Evolutionary conservation across 2,329 filamentous ascomycete species (phyloP), one percentile per base, ranked within the genome.

Genomic region (Basipetospora sp.): DNA sequence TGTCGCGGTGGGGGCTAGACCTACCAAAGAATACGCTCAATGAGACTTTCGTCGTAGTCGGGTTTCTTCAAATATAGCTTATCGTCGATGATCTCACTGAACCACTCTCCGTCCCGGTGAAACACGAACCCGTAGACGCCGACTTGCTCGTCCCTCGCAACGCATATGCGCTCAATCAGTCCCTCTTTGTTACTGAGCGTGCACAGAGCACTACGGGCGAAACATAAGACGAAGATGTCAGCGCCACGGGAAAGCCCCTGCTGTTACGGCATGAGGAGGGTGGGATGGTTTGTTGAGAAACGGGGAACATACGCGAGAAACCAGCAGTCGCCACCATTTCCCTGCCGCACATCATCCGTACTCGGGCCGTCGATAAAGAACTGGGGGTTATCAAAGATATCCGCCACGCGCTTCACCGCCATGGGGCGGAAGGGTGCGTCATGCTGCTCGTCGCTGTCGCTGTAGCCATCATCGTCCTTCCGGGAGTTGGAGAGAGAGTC

Each of bases 111-210:
- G 47, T 88, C 83, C 46, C 82, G 71, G 55, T 81, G 74, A 51
- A 90, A 88, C 9, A 90, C 81, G 46, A 90, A 90, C 1, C 84
- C 84, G 47, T 90, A 90, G 1, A 88, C 81, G 10, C 83, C 83
- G 3, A 86, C 73, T 22, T 71, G 64, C 50, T 82, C 72, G 45
- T 90, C 73, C 10, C 73, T 69, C 4, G 73, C 77, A 34, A 90
- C 78, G 45, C 82, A 90, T 8, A 86, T 64, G 38, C 63, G 69
- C 53, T 86, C 74, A 38, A 90, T 81, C 43, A 87, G 55, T 0
- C 71, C 75, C 15, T 70, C 59, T 54, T 82, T 81, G 50, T 83
- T 84, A 46, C 74, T 77, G 43, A 92, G 66, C 0, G 81, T 84
- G 43, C 78, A 83, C 30, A 92, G 57, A 1, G 82, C 80, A 5